Percentiles rank a stretch among this genome's conserved stretches.
These are phyloP conservation scores for Dimargaris xerosporica DNA, from an alignment of 192 early-diverging fungal species.

Conservation along the genomic window DNA sequence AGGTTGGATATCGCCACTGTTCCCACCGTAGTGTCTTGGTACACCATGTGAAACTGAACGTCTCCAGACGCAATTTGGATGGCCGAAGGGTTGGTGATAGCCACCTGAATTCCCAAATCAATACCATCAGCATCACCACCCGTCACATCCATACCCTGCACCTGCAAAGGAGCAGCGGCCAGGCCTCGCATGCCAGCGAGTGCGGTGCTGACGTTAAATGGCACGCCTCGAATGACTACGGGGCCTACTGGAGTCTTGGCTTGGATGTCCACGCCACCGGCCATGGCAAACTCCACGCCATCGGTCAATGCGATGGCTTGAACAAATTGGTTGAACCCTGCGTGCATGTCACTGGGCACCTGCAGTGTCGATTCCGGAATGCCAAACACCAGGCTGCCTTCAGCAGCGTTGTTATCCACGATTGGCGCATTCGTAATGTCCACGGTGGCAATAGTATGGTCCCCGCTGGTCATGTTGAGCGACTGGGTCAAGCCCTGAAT, in stretches of 20 bases:
- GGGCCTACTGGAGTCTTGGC: conserved; percentile 37
- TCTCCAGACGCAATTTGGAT: conserved; percentile 33
- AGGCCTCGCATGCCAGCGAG: conserved; percentile 40
- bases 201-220: conserved; percentile 31
- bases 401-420: conserved; percentile 19
- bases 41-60: conserved; percentile 31
- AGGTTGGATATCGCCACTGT: conserved; percentile 27
- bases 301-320: conserved; percentile 28
- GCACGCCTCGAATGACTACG: conserved; percentile 33
- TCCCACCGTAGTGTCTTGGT: conserved; percentile 27
- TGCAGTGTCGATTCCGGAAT: conserved; percentile 25
- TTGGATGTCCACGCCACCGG: conserved; percentile 30
- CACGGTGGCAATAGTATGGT: conserved; percentile 14
- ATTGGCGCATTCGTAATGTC: conserved; percentile 16
- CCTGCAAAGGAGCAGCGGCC: conserved; percentile 28
- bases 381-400: conserved; percentile 32
- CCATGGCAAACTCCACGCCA: conserved; percentile 24
- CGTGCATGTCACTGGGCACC: conserved; percentile 24
- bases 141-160: conserved; percentile 36
- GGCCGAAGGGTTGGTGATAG: conserved; percentile 27
- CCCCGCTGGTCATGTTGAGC: conserved; percentile 18
- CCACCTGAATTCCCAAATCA: conserved; percentile 22
- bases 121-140: conserved; percentile 30
- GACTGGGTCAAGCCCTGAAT: conserved; percentile 20
- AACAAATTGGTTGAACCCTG: conserved; percentile 35